Base-by-base conservation (phyloP, 306 rosid genomes). In the Quillaja saponaria region DNA sequence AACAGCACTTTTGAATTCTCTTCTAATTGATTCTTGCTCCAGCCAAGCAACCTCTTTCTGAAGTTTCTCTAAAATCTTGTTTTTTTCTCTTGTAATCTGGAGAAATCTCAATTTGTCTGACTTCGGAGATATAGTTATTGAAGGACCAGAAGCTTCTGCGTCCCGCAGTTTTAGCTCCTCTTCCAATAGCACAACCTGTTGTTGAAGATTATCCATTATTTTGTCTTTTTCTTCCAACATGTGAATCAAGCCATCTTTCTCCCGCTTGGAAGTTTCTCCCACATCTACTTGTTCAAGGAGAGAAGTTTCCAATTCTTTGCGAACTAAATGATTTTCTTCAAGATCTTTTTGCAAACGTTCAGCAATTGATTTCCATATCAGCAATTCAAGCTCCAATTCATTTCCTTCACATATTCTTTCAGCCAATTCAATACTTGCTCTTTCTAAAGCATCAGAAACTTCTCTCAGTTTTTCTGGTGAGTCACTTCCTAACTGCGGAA, bases 261-360 rank as follows among this genome's bases (percentile, higher is more conserved):
- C 87, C 68, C 76, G 79, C 85, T 82, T 78, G 51, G 74, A 58
- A 66, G 73, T 69, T 74, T 84, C 96, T 25, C 78, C 86, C 54
- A 65, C 63, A 47, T 69, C 86, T 39, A 89, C 76, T 76, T 92
- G 84, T 52, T 76, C 79, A 49, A 89, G 82, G 70, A 89, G 91
- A 35, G 94, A 89, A 71, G 83, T 69, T 80, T 92, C 99, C 17
- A 92, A 68, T 68, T 82, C 86, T 65, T 66, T 86, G 39, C 88
- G 83, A 55, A 58, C 15, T 21, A 7, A 68, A 21, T 67, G 80
- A 58, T 63, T 80, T 75, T 66, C 82, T 72, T 89, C 87, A 9
- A 84, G 79, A 62, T 81, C 81, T 48, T 10, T 53, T 77, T 71
- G 62, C 66, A 86, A 71, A 12, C 71, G 82, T 13, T 84, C 83